phyloP scores from a whole-genome alignment of 768 basidiomycete species.

The Rhizopogon roseolus region DNA sequence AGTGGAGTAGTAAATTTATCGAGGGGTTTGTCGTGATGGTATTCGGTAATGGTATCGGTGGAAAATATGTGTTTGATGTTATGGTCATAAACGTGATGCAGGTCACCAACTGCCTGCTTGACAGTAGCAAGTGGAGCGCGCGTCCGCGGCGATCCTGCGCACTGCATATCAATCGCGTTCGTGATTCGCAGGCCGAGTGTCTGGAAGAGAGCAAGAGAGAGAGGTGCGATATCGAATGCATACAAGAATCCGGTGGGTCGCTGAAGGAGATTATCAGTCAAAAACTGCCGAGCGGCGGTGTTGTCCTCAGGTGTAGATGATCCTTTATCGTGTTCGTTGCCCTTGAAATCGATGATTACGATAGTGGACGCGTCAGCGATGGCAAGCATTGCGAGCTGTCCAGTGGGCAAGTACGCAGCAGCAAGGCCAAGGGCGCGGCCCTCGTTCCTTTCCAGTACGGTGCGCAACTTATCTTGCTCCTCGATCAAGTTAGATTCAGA shows the following conservation, averaged over 20 bases:
- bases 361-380: conserved; percentile 23
- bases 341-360: conserved; percentile 26
- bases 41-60: background rate
- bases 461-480: conserved; percentile 15
- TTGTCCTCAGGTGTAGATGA: conserved; percentile 8
- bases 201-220: conserved; percentile 27
- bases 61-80: conserved; percentile 16
- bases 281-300: conserved; percentile 19
- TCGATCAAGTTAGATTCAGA: conserved; percentile 18
- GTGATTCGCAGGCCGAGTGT: conserved; percentile 27
- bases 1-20: conserved; percentile 12
- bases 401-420: conserved; percentile 14
- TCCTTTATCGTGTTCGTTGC: conserved; percentile 27
- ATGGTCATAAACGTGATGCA: background rate
- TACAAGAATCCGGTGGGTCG: conserved; percentile 23
- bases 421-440: conserved; percentile 28
- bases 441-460: conserved; percentile 26
- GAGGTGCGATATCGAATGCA: conserved; percentile 24
- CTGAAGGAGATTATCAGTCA: conserved; percentile 24
- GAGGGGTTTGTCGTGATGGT: background rate
- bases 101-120: conserved; percentile 7
- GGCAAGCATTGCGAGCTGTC: conserved; percentile 21
- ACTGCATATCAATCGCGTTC: conserved; percentile 28
- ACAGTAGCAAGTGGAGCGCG: conserved; percentile 19
- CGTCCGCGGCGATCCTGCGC: conserved; percentile 6